Conservation (phyloP, 306 rosid species). For the Heteromeles arbutifolia region DNA sequence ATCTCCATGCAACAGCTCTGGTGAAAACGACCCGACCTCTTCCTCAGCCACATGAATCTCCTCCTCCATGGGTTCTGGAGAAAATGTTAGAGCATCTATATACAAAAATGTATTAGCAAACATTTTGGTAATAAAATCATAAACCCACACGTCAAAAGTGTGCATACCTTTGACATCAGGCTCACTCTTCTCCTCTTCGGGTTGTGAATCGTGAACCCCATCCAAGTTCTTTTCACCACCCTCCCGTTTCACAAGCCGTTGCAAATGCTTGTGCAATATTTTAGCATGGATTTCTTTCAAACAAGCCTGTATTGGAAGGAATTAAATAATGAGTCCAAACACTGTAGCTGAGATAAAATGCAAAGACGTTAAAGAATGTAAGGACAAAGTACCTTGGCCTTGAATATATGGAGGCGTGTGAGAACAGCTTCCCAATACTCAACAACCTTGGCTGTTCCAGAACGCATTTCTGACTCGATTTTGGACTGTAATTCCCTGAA, state of each 20-base stretch:
- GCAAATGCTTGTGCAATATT: slow-evolving; percentile 72
- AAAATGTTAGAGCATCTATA: slow-evolving; percentile 49
- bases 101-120: not conserved
- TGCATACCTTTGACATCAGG: slow-evolving; percentile 44
- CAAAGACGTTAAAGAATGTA: slow-evolving; percentile 6
- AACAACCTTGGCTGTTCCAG: slow-evolving; percentile 88
- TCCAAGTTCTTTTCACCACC: slow-evolving; percentile 51
- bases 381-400: slow-evolving; percentile 73
- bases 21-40: slow-evolving; percentile 85
- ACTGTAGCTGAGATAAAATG: not conserved
- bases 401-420: slow-evolving; percentile 77
- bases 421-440: slow-evolving; percentile 95
- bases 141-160: slow-evolving; percentile 9
- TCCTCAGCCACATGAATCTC: slow-evolving; percentile 52
- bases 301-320: slow-evolving; percentile 60
- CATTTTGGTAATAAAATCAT: not conserved
- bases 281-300: slow-evolving; percentile 85
- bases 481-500: slow-evolving; percentile 54
- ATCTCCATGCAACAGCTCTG: slow-evolving; percentile 75
- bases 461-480: slow-evolving; percentile 88
- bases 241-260: slow-evolving; percentile 55
- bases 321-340: slow-evolving; percentile 9
- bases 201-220: slow-evolving; percentile 22
- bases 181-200: slow-evolving; percentile 37
- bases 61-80: slow-evolving; percentile 63